Conservation (phyloP, 257 asterid genomes). For the Asclepias syriaca region DNA sequence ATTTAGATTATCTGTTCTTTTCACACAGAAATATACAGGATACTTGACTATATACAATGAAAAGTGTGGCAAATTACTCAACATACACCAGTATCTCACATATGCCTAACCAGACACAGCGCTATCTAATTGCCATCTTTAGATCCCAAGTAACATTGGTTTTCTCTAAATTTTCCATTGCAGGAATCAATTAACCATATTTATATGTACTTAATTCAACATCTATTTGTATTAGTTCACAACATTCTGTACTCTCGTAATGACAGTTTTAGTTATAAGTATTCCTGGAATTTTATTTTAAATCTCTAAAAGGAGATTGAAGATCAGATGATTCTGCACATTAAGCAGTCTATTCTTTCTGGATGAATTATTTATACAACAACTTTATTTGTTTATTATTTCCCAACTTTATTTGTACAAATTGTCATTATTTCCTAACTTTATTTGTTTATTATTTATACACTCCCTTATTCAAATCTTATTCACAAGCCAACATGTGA, state of each 20-base stretch:
- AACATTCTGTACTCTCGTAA: background rate
- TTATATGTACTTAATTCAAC: background rate
- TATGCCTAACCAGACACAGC: background rate
- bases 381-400: too few species aligned
- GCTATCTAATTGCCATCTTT: background rate
- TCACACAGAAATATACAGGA: background rate
- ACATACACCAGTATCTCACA: background rate
- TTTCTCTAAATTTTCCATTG: background rate
- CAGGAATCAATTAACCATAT: background rate
- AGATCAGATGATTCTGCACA: background rate
- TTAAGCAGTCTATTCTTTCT: background rate
- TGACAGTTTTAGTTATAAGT: background rate
- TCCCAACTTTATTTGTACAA: background rate
- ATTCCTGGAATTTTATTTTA: background rate
- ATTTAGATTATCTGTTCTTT: too few species aligned
- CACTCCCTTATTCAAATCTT: background rate
- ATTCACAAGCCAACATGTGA: background rate
- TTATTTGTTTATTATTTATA: background rate
- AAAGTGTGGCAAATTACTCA: background rate
- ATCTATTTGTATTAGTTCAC: background rate
- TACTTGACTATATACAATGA: background rate
- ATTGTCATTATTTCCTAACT: background rate
- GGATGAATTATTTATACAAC: background rate
- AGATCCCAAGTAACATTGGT: background rate
- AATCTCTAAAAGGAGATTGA: background rate